These are phyloP conservation scores for Trichoderma atrobrunneum DNA, from an alignment of 2,329 filamentous ascomycete genomes.

Conservation along the genomic window DNA sequence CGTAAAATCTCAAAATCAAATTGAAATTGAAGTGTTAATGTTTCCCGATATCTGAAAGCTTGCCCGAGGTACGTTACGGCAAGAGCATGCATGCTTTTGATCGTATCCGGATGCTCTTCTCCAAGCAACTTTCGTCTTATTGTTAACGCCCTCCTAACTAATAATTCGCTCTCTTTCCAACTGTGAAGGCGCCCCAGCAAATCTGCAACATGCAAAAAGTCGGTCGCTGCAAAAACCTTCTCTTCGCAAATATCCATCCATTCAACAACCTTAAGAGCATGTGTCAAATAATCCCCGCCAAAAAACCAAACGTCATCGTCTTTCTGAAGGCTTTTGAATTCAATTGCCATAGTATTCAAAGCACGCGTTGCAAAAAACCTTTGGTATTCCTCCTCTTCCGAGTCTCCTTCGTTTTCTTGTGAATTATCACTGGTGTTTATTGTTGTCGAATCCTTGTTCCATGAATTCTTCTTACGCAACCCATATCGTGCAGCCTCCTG, in stretches of 20 bases:
- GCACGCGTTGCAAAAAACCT: neutral
- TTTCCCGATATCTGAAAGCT: neutral
- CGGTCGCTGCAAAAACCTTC: fast-evolving
- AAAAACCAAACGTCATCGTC: fast-evolving
- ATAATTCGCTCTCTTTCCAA: neutral
- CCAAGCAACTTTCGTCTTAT: neutral
- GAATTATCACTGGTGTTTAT: neutral
- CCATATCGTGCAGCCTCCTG: neutral
- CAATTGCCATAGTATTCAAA: fast-evolving
- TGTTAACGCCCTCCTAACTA: neutral
- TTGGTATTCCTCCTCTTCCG: neutral
- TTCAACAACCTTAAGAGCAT: neutral
- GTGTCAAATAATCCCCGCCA: neutral
- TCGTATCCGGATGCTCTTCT: neutral
- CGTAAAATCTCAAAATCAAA: fast-evolving
- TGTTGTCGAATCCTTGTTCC: neutral
- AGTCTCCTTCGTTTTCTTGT: neutral
- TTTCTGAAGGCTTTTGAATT: fast-evolving
- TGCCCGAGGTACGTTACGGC: neutral
- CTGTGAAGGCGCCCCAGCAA: neutral
- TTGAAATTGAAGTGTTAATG: too few species aligned
- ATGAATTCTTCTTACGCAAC: neutral
- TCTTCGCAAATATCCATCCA: neutral
- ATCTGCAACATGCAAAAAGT: neutral
- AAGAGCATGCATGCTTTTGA: neutral